Conservation (phyloP, 1,284 basidiomycete species). For the Phellopilus nigrolimitatus region DNA sequence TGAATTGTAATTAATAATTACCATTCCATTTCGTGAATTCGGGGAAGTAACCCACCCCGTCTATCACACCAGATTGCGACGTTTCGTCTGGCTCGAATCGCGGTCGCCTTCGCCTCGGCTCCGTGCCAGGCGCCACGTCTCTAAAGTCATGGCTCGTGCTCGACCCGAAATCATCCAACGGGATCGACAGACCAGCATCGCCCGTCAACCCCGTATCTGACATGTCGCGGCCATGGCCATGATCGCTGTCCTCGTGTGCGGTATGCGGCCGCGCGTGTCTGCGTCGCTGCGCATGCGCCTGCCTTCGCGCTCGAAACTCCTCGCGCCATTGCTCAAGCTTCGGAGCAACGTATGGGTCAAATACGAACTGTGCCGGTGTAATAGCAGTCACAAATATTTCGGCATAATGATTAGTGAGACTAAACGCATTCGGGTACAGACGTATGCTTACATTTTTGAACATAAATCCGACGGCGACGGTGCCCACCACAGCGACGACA, state of each 20-base stretch:
- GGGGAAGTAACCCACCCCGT: neutral
- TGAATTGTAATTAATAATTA: neutral
- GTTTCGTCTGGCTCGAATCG: neutral
- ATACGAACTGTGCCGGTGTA: constrained; percentile 7
- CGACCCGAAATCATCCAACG: too few relatives aligned
- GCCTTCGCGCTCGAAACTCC: constrained; percentile 1
- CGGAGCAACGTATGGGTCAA: constrained; percentile 10
- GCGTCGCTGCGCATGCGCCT: neutral
- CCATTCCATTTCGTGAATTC: neutral
- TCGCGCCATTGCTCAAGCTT: constrained; percentile 11
- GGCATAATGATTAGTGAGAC: neutral
- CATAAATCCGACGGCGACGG: constrained; percentile 6
- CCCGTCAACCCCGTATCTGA: too few relatives aligned
- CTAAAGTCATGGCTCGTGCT: too few relatives aligned
- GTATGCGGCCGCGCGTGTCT: neutral
- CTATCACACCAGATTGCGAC: neutral
- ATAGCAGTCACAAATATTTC: neutral
- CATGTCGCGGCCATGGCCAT: too few relatives aligned
- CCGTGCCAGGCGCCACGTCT: neutral
- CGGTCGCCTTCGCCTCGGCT: neutral
- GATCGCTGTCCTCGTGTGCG: neutral
- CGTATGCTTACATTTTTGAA: constrained; percentile 14
- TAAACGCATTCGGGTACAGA: neutral
- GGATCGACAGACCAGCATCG: too few relatives aligned
- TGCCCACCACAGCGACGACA: constrained; percentile 9